phyloP scores from a whole-genome alignment of 2,329 filamentous ascomycete species.

The Paracoccidioides lutzii region DNA sequence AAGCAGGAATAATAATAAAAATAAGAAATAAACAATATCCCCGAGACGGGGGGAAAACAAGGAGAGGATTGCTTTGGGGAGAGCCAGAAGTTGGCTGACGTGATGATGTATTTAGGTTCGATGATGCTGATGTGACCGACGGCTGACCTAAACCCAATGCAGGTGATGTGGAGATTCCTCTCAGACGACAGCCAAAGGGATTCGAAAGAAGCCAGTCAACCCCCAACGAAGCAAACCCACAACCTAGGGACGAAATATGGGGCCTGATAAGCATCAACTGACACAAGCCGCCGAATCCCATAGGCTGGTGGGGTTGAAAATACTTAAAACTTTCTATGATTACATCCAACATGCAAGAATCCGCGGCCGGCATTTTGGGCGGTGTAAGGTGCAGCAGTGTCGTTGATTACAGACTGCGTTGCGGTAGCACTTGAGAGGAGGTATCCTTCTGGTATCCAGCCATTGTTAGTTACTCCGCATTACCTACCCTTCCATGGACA shows the following conservation, averaged over 20 bases:
- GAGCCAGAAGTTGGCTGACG: too few relatives aligned
- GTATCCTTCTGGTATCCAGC: too few relatives aligned
- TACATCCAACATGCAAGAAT: too few relatives aligned
- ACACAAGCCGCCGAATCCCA: not conserved
- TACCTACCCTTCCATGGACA: too few relatives aligned
- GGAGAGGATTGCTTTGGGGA: not conserved
- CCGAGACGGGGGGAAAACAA: not conserved
- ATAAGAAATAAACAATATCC: not conserved
- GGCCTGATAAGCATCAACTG: not conserved
- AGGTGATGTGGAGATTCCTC: not conserved
- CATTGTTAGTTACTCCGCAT: too few relatives aligned
- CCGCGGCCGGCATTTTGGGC: too few relatives aligned
- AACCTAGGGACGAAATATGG: not conserved
- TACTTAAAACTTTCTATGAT: not conserved
- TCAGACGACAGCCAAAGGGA: not conserved
- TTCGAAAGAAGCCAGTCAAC: not conserved
- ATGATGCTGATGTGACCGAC: not conserved
- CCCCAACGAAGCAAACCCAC: not conserved
- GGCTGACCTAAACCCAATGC: not conserved
- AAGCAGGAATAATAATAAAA: not conserved
- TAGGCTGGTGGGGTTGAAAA: not conserved
- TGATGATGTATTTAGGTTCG: too few relatives aligned
- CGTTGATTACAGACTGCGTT: too few relatives aligned
- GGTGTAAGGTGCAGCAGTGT: too few relatives aligned
- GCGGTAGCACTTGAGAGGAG: too few relatives aligned